Evolutionary conservation across 2,329 filamentous ascomycete genomes (phyloP), one percentile per base, ranked within the genome.

Genomic region (Epichloe amarillans): DNA sequence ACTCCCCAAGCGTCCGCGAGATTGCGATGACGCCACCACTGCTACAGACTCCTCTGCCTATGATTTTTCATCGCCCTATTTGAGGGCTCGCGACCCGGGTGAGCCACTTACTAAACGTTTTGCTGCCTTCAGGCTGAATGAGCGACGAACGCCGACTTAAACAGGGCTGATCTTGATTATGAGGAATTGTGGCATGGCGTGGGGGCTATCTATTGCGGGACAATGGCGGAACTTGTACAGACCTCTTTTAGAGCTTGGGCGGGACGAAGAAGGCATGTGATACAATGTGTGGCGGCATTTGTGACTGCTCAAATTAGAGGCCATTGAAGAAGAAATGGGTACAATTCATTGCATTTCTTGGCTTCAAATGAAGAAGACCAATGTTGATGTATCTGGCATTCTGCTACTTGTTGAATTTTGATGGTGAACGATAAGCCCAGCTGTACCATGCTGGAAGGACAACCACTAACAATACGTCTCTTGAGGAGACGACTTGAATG

Each of bases 1-100:
- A 81, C 81, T 84, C 80, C 83, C 83, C 69, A 94, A 93, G 77
- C 86, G 80, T 64, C 69, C 65, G 64, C 71, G 70, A 62, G 65
- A 67, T 58, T 61, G 64, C 61, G 65, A 64, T 64, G 68, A 57
- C 57, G 59, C 57, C 58, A 55, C 57, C 53, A 56, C 58, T 47
- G 53, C 55, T 35, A 39, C 47, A 40, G 55, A 54, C 38, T 56
- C 59, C 50, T 57, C 54, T 54, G 56, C 61, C 50, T 58, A 50
- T 51, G 50, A 52, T 42, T 54, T 50, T 37, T 35, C 43, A 30
- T 33, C 50, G 44, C 47, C 45, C 41, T 35, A 38, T 42, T 26
- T 46, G n/a, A n/a, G 44, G 39, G 44, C 48, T 46, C 49, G 58
- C 58, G 65, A 66, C 53, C 66, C 68, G 57, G 72, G 70, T 64